These are phyloP conservation scores for Aureobasidium sp. DNA, from an alignment of 2,329 filamentous ascomycete species.

Conservation along the genomic window DNA sequence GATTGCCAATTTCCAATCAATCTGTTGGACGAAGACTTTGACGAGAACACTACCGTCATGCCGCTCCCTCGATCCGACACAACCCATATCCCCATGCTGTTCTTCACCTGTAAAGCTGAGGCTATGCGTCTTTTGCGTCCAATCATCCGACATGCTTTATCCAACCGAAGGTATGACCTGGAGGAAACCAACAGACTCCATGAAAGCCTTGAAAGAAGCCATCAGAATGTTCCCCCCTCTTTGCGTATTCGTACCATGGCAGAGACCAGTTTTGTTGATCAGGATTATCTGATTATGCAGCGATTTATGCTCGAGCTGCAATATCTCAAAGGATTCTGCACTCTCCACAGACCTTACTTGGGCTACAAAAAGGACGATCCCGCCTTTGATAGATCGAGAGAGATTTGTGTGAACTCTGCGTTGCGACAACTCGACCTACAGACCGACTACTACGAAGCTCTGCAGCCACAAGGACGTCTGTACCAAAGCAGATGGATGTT, in stretches of 20 bases:
- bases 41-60: constrained; percentile 5
- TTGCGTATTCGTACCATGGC: constrained; percentile 21
- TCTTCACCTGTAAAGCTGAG: neutral
- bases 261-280: constrained; percentile 33
- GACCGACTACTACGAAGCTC: constrained; percentile 36
- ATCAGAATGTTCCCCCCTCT: constrained; percentile 18
- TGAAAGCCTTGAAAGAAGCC: neutral
- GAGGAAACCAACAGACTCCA: constrained; percentile 15
- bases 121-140: neutral
- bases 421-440: constrained; percentile 37
- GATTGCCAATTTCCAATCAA: constrained; percentile 9
- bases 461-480: constrained; percentile 29
- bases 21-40: constrained; percentile 12
- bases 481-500: constrained; percentile 32
- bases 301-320: constrained; percentile 39
- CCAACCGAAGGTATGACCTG: neutral
- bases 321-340: constrained; percentile 37
- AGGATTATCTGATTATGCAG: constrained; percentile 36
- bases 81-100: constrained; percentile 9
- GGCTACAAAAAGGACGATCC: constrained; percentile 25
- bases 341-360: constrained; percentile 42
- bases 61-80: neutral
- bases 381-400: constrained; percentile 34
- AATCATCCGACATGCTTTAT: neutral
- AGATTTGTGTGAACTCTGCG: constrained; percentile 37